Conservation (phyloP, 2,329 filamentous ascomycete species). For the Beauveria bassiana region DNA sequence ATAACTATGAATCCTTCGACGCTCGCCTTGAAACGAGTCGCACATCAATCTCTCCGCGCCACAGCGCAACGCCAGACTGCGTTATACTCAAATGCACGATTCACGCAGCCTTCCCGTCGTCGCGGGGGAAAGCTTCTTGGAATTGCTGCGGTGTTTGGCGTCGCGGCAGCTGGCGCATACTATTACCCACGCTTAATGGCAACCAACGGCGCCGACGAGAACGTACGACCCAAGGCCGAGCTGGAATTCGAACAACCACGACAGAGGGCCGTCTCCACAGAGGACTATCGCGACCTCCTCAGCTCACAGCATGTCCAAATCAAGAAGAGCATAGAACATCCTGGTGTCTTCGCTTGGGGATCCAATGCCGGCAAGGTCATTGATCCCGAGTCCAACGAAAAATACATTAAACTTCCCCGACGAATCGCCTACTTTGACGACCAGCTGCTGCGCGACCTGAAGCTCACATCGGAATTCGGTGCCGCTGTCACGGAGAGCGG, state of each 20-base stretch:
- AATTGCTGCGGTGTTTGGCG: slow-evolving; percentile 28
- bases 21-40: background rate
- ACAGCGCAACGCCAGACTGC: slow-evolving; percentile 1
- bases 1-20: background rate
- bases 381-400: slow-evolving; percentile 72
- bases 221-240: slow-evolving; percentile 35
- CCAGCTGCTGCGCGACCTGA: slow-evolving; percentile 76
- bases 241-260: slow-evolving; percentile 62
- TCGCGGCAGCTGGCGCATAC: slow-evolving; percentile 30
- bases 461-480: slow-evolving; percentile 73
- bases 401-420: slow-evolving; percentile 69
- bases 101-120: slow-evolving; percentile 15
- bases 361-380: slow-evolving; percentile 80
- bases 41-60: background rate
- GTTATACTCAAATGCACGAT: background rate
- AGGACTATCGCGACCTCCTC: slow-evolving; percentile 67
- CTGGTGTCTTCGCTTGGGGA: slow-evolving; percentile 91
- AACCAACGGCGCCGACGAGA: slow-evolving; percentile 15
- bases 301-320: slow-evolving; percentile 85
- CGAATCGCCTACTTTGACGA: slow-evolving; percentile 78
- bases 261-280: slow-evolving; percentile 49
- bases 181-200: slow-evolving; percentile 29
- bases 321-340: slow-evolving; percentile 70
- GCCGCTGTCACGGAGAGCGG: slow-evolving; percentile 83
- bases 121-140: slow-evolving; percentile 24